These are phyloP conservation scores for Adiantum capillusveneris DNA, from an alignment of 75 land plant species.

Conservation along the genomic window DNA sequence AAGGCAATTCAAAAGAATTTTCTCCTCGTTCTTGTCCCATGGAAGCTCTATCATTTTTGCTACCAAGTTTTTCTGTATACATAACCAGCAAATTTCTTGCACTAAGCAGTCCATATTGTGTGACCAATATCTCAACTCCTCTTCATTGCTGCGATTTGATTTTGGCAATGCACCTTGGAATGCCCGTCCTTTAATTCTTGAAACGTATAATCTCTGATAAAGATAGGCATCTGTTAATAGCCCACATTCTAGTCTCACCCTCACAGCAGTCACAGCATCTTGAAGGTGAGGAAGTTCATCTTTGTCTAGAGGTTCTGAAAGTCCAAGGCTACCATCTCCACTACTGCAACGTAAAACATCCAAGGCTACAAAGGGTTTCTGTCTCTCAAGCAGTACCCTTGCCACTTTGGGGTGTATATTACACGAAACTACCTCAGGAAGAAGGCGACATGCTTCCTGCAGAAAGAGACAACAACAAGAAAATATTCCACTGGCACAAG, in stretches of 20 bases:
- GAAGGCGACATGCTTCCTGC: constrained; percentile 71
- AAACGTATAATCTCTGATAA: constrained; percentile 59
- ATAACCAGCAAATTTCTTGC: constrained; percentile 73
- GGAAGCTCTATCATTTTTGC: constrained; percentile 84
- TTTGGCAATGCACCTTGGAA: background rate
- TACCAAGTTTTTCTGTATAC: constrained; percentile 54
- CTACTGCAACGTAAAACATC: constrained; percentile 73
- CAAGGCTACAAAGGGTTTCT: constrained; percentile 67
- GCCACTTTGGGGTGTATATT: constrained; percentile 78
- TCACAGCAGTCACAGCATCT: constrained; percentile 72
- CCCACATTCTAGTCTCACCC: constrained; percentile 85
- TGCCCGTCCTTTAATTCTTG: constrained; percentile 23
- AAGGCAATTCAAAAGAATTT: constrained; percentile 54
- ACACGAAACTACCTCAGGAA: constrained; percentile 74
- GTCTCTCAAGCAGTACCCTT: constrained; percentile 67
- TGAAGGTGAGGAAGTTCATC: constrained; percentile 40
- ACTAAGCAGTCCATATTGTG: constrained; percentile 57
- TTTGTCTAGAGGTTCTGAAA: constrained; percentile 7
- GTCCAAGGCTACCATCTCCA: constrained; percentile 31
- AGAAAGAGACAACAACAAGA: background rate
- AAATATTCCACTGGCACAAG: background rate
- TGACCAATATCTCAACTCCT: constrained; percentile 29
- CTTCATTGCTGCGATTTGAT: constrained; percentile 5
- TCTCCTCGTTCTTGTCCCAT: constrained; percentile 83
- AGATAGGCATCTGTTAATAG: constrained; percentile 91